These are phyloP conservation scores for Lenwebbia sp. DNA, from an alignment of 345 rosid species.

Conservation along the genomic window DNA sequence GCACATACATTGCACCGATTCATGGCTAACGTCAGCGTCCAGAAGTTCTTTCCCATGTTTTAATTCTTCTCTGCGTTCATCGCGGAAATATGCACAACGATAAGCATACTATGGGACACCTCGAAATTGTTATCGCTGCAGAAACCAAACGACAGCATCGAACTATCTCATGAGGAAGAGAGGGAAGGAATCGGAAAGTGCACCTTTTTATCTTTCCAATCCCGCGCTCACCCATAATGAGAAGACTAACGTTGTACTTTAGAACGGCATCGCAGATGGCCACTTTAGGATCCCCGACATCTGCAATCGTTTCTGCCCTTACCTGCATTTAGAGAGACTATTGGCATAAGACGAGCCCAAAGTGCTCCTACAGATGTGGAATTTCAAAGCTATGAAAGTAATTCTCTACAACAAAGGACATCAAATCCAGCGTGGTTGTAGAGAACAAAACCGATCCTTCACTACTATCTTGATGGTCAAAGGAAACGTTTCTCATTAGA, in stretches of 20 bases:
- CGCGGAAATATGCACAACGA: not conserved
- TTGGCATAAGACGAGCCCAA: not conserved
- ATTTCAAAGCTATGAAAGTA: not conserved
- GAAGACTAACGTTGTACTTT: conserved; percentile 45
- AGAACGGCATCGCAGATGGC: conserved; percentile 50
- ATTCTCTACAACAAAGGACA: not conserved
- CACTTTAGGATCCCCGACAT: conserved; percentile 47
- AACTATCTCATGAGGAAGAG: not conserved
- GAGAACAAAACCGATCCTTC: not conserved
- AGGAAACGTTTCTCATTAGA: not conserved
- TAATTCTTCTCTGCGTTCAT: not conserved
- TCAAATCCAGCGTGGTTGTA: not conserved
- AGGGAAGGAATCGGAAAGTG: not conserved
- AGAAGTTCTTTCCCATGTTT: not conserved
- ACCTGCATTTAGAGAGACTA: conserved; percentile 10
- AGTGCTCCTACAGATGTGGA: not conserved
- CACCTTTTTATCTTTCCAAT: conserved; percentile 45
- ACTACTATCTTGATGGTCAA: not conserved
- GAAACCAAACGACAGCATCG: not conserved
- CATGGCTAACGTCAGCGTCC: not conserved
- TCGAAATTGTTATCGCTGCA: not conserved
- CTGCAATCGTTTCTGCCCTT: conserved; percentile 30
- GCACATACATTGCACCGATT: not conserved
- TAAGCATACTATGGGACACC: not conserved
- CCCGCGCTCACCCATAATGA: conserved; percentile 32